These are phyloP conservation scores for Acer saccharum DNA, from an alignment of 345 rosid species.

Conservation along the genomic window DNA sequence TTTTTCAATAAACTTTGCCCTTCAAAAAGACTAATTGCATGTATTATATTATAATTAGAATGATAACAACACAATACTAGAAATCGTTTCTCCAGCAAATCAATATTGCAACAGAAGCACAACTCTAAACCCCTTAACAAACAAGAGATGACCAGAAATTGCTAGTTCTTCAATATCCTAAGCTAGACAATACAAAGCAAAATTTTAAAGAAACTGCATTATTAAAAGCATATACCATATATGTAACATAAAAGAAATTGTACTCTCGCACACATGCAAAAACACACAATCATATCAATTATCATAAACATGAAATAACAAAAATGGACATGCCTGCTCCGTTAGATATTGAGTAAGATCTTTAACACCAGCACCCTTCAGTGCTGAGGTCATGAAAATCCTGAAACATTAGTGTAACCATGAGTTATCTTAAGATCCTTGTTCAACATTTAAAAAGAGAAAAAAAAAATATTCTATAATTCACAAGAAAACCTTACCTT, in stretches of 20 bases:
- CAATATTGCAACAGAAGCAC: background rate
- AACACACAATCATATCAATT: background rate
- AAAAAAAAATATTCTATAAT: background rate
- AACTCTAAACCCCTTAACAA: background rate
- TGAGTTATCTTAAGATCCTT: conserved; percentile 11
- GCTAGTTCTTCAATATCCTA: background rate
- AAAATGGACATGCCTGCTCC: conserved; percentile 55
- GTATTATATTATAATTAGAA: background rate
- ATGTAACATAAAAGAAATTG: conserved; percentile 7
- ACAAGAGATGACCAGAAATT: background rate
- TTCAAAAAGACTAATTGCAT: too few relatives aligned
- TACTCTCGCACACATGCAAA: background rate
- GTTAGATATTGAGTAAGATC: conserved; percentile 65
- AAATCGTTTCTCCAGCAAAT: background rate
- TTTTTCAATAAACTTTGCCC: too few relatives aligned
- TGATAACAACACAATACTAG: background rate
- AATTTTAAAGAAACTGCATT: background rate
- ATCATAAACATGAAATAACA: background rate
- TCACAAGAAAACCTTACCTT: conserved; percentile 45
- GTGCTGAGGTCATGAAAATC: conserved; percentile 82
- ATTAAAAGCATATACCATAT: conserved; percentile 2
- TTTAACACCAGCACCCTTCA: conserved; percentile 85
- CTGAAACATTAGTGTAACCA: conserved; percentile 40
- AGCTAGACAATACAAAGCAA: conserved; percentile 7
- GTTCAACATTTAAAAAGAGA: conserved; percentile 3